A percentile compares a stretch with the other conserved stretches of the same genome.
These are phyloP conservation scores for Aspergillus intermedius DNA, from an alignment of 2,329 filamentous ascomycete species.

Conservation along the genomic window DNA sequence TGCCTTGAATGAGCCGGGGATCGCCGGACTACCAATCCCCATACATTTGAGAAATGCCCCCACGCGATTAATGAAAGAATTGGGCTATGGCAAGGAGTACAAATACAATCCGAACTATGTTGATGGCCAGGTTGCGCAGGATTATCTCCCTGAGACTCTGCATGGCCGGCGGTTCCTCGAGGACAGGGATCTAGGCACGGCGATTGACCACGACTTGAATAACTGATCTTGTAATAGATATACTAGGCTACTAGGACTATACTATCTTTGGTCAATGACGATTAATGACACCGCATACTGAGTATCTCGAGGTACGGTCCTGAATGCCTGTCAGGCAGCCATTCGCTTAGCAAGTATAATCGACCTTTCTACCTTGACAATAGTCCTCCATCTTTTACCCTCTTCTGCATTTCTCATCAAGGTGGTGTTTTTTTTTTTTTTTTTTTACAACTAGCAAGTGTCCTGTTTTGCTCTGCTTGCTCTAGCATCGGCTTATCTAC, in stretches of 20 bases:
- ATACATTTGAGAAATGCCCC: conserved; percentile 87
- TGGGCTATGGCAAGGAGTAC: conserved; percentile 85
- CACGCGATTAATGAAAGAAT: conserved; percentile 83
- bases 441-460: too few relatives aligned
- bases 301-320: too few relatives aligned
- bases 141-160: conserved; percentile 79
- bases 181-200: conserved; percentile 68
- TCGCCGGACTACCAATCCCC: conserved; percentile 75
- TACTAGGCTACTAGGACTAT: neutral
- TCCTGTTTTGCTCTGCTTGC: too few relatives aligned
- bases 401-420: too few relatives aligned
- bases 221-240: conserved; percentile 9
- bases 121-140: conserved; percentile 74
- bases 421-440: too few relatives aligned
- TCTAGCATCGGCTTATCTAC: too few relatives aligned
- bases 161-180: conserved; percentile 69
- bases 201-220: conserved; percentile 63
- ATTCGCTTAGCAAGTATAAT: too few relatives aligned
- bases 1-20: conserved; percentile 73
- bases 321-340: too few relatives aligned
- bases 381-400: too few relatives aligned
- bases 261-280: too few relatives aligned
- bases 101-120: conserved; percentile 93
- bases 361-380: too few relatives aligned
- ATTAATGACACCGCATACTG: too few relatives aligned